These are phyloP conservation scores for Mortierella sp. DNA, from an alignment of 371 early-diverging fungal species.

Conservation along the genomic window DNA sequence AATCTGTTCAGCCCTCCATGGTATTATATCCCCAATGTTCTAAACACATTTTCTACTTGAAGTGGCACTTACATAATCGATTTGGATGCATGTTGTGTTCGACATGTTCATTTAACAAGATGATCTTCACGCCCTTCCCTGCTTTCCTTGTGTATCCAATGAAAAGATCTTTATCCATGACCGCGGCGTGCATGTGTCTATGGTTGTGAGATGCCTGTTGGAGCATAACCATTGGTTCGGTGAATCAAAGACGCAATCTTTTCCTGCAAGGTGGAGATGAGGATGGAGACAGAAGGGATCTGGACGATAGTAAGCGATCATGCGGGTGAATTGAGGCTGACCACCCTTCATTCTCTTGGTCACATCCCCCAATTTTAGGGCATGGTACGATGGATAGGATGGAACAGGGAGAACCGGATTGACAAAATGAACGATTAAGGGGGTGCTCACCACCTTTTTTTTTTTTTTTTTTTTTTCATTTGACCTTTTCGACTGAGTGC, in stretches of 20 bases:
- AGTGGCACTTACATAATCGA: conserved; percentile 6
- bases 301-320: background rate
- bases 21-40: background rate
- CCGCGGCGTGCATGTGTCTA: too few relatives aligned
- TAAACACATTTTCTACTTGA: background rate
- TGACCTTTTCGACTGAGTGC: too few relatives aligned
- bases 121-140: background rate
- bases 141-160: background rate
- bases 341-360: background rate
- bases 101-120: background rate
- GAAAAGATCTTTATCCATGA: too few relatives aligned
- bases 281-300: too few relatives aligned
- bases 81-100: background rate
- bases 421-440: background rate
- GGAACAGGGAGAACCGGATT: background rate
- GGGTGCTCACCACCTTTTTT: too few relatives aligned
- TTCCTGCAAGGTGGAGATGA: too few relatives aligned
- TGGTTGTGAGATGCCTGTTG: too few relatives aligned
- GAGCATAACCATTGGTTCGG: too few relatives aligned
- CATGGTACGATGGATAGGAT: background rate
- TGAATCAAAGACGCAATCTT: too few relatives aligned
- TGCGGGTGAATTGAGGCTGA: background rate
- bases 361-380: background rate
- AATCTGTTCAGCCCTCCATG: background rate
- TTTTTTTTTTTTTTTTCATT: too few relatives aligned